Evolutionary conservation across 495 filamentous ascomycete species (phyloP), one percentile per base, ranked within the genome.

Genomic region (Tuber aestivum): DNA sequence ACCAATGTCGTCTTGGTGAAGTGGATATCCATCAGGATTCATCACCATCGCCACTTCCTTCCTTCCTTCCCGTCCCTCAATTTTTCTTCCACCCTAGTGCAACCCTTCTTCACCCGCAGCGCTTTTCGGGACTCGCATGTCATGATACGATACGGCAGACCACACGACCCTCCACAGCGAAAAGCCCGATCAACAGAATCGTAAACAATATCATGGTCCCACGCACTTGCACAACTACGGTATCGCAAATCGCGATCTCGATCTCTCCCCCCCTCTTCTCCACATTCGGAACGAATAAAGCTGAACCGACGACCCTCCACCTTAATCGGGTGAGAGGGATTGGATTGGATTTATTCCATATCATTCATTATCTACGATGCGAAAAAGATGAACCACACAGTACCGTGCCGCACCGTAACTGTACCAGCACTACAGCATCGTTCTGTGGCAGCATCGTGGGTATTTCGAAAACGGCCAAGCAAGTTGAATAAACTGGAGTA

Each of bases 181-280:
- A 65, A 65, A 32, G 10, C 10, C 56, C 56, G 56, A 65, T 65
- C 56, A 65, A 65, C n/a, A 65, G 56, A 32, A 32, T 65, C 56
- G 56, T 16, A 65, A 32, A 65, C 56, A 65, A 65, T 65, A 65
- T 32, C 9, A 32, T 32, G 32, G 56, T 65, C 27, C 42, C 14
- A 12, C 14, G 9, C 41, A 41, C 6, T 41, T 4, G 9, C 10
- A 42, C 2, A 48, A 3, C 21, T n/a, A 56, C n/a, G 16, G 18
- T 56, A 65, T 65, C 27, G 56, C 56, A 32, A 65, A 65, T 65
- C 56, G 56, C 56, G 56, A 65, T 65, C 56, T 65, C 56, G 56
- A 65, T 65, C 56, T 10, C n/a, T 12, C 27, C 50, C 32, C 12
- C 27, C 56, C n/a, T 27, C 23, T 9, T 32, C 56, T 65, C 56